A percentile compares a stretch with the other conserved stretches of the same genome.
These are phyloP conservation scores for Rhodofomes roseus DNA, from an alignment of 1,284 basidiomycete species.

Conservation along the genomic window DNA sequence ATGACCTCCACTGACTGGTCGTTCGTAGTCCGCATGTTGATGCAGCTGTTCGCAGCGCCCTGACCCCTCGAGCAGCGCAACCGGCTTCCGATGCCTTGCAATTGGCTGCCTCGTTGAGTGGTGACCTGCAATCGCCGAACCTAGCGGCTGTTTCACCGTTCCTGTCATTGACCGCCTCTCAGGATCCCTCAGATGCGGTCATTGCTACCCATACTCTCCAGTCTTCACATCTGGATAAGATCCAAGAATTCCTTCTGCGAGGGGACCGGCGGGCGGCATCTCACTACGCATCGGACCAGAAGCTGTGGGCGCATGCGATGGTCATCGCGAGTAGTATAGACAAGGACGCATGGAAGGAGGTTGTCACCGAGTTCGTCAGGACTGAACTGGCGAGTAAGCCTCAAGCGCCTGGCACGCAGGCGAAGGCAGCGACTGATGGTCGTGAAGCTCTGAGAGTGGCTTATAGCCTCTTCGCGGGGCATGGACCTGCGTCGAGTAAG, in stretches of 20 bases:
- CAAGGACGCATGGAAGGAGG: conserved; percentile 91
- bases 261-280: conserved; percentile 89
- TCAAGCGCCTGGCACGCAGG: conserved; percentile 18
- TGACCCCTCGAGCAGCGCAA: conserved; percentile 55
- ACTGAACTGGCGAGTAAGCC: conserved; percentile 61
- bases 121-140: conserved; percentile 16
- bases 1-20: neutral
- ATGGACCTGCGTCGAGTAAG: conserved; percentile 72
- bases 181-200: conserved; percentile 18
- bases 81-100: conserved; percentile 16
- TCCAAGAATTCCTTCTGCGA: conserved; percentile 74
- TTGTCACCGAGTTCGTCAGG: conserved; percentile 82
- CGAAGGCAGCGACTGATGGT: conserved; percentile 35
- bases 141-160: conserved; percentile 22
- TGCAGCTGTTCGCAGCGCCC: conserved; percentile 53
- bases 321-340: conserved; percentile 92
- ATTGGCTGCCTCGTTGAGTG: conserved; percentile 15
- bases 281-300: conserved; percentile 83
- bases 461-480: conserved; percentile 86
- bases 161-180: conserved; percentile 17
- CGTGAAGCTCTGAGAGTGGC: conserved; percentile 76
- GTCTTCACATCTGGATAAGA: conserved; percentile 67
- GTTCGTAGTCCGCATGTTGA: conserved; percentile 66
- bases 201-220: conserved; percentile 35
- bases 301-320: conserved; percentile 95